Evolutionary conservation across 2,329 filamentous ascomycete species (phyloP).

Genomic region (Xylaria sp.): DNA sequence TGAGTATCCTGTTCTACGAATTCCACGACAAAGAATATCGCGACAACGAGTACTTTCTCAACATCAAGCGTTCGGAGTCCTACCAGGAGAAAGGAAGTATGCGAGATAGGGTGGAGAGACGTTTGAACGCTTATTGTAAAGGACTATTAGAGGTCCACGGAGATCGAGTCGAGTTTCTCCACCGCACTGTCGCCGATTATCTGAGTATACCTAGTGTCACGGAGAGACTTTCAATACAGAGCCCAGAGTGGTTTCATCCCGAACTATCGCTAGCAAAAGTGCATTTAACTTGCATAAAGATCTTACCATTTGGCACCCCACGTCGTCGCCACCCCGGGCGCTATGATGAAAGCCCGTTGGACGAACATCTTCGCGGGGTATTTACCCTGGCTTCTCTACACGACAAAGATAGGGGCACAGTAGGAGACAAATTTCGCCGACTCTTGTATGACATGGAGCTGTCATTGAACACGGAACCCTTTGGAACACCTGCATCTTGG

Average conservation of each 20-base stretch:
- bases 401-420: slow-evolving; percentile 12
- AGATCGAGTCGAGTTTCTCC: slow-evolving; percentile 23
- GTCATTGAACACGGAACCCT: slow-evolving; percentile 1
- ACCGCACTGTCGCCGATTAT: slow-evolving; percentile 28
- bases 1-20: slow-evolving; percentile 17
- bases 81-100: neutral
- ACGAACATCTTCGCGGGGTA: slow-evolving; percentile 24
- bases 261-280: slow-evolving; percentile 24
- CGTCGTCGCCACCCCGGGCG: slow-evolving; percentile 11
- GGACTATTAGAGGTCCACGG: slow-evolving; percentile 24
- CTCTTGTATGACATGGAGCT: slow-evolving; percentile 22
- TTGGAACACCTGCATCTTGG: neutral
- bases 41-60: slow-evolving; percentile 23
- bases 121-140: slow-evolving; percentile 23
- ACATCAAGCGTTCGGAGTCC: neutral
- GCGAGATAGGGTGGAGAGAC: slow-evolving; percentile 9
- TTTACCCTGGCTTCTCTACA: slow-evolving; percentile 21
- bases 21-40: slow-evolving; percentile 31
- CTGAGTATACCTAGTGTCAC: slow-evolving; percentile 12
- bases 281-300: slow-evolving; percentile 20
- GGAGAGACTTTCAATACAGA: slow-evolving; percentile 22
- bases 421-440: slow-evolving; percentile 20
- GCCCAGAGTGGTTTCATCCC: slow-evolving; percentile 23
- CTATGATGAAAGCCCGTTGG: slow-evolving; percentile 9
- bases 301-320: slow-evolving; percentile 4